A percentile compares a stretch with the other conserved stretches of the same genome.
These are phyloP conservation scores for Vitis vinifera DNA, from an alignment of 164 flowering plant genomes.

Conservation along the genomic window DNA sequence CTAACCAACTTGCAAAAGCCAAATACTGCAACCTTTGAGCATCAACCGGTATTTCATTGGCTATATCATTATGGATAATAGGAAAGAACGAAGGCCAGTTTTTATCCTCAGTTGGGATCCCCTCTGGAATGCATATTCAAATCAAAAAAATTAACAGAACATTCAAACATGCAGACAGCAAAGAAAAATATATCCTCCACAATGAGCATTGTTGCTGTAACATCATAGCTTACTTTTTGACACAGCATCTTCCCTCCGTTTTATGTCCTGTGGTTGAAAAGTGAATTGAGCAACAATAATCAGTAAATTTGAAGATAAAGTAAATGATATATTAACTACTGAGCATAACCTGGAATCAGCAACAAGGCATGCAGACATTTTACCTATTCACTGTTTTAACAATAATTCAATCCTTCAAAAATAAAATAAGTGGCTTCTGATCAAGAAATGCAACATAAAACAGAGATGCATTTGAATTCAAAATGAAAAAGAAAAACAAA, in stretches of 20 bases:
- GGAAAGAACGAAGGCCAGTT: conserved; percentile 99
- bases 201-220: not conserved
- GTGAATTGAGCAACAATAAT: not conserved
- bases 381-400: too few relatives aligned
- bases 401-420: too few relatives aligned
- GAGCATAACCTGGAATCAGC: too few relatives aligned
- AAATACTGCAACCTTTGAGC: conserved; percentile 95
- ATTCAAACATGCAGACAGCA: not conserved
- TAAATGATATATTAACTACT: too few relatives aligned
- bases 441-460: too few relatives aligned
- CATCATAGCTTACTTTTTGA: conserved; percentile 48
- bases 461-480: not conserved
- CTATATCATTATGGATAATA: conserved; percentile 95
- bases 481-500: not conserved
- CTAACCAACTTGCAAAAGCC: conserved; percentile 99
- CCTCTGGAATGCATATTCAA: conserved; percentile 50
- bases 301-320: not conserved
- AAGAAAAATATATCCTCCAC: not conserved
- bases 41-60: conserved; percentile 91
- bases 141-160: not conserved
- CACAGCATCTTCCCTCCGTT: conserved; percentile 90
- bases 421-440: too few relatives aligned
- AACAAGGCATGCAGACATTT: not conserved
- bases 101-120: conserved; percentile 66
- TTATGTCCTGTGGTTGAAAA: conserved; percentile 59